Evolutionary conservation across 768 basidiomycete species (phyloP), one percentile per base, ranked within the genome.

Genomic region (Trametes meyenii): DNA sequence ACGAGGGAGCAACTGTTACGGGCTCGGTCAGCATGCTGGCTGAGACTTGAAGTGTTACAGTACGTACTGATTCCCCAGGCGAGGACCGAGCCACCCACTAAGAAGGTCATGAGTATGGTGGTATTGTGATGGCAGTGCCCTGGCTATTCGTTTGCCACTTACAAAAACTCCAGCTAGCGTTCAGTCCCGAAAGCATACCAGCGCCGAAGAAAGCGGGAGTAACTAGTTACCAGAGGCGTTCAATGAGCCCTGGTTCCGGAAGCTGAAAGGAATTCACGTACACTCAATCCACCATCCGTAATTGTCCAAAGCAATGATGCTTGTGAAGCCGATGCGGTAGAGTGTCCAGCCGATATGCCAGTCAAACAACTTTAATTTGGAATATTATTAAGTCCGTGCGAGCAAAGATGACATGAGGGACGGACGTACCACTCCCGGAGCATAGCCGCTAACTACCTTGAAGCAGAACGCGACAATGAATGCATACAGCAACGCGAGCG

Each of bases 321-420:
- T 78, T 8, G 79, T 82, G 75, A 83, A 85, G 17, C 84, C 85
- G 21, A 85, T 65, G 44, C 82, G 77, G 70, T 78, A 85, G 21
- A 85, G 74, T 10, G 82, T 81, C 81, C 84, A 86, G 57, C 84
- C 85, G 51, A 85, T 78, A 63, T 87, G 85, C 85, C 84, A 87
- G 67, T 87, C 85, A 66, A 79, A 85, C 16, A 82, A 67, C 81
- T 82, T 13, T 2, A 29, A 29, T 4, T 26, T 14, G 29, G 3
- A 33, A 33, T 11, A 29, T 24, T 6, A 36, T 11, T 35, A 12
- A 19, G 35, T 51, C 17, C 29, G 50, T 21, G n/a, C 35, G 36
- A 35, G 8, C 19, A 12, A 36, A 36, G 8, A 39, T n/a, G 29
- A 17, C 12, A 10, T 8, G 5, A 23, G 16, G 19, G 36, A 5